Conservation (phyloP, 371 early-diverging fungal genomes). For the Apophysomyces elegans region DNA sequence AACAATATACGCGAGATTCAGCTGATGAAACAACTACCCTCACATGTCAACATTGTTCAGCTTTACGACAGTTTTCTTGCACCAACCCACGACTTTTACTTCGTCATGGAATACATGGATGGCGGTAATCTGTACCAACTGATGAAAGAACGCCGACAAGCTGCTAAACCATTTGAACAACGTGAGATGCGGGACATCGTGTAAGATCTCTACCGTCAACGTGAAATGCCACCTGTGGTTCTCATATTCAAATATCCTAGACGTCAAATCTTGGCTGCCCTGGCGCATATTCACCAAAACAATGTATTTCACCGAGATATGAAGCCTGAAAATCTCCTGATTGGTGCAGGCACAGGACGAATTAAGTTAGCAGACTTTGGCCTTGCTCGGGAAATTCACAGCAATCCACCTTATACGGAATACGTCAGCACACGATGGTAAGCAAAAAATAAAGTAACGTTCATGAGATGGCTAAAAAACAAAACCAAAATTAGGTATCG, state of each 20-base stretch:
- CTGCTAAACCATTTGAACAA: conserved; percentile 9
- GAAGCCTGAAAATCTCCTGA: conserved; percentile 88
- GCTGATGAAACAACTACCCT: conserved; percentile 66
- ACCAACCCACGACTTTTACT: conserved; percentile 73
- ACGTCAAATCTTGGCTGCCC: conserved; percentile 82
- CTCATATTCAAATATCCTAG: conserved; percentile 25
- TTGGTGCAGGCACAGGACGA: conserved; percentile 36
- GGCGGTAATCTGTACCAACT: conserved; percentile 88
- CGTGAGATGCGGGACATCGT: conserved; percentile 16
- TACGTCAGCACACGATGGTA: conserved; percentile 97
- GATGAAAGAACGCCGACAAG: conserved; percentile 71
- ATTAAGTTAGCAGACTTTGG: conserved; percentile 97
- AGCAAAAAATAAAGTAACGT: conserved; percentile 9
- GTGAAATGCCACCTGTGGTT: conserved; percentile 8
- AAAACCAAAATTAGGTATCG: conserved; percentile 77
- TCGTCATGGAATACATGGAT: conserved; percentile 95
- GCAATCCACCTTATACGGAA: conserved; percentile 82
- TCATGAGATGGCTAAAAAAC: conserved; percentile 9
- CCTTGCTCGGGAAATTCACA: conserved; percentile 85
- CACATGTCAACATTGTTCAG: conserved; percentile 83
- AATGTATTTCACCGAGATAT: conserved; percentile 95
- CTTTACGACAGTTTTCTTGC: conserved; percentile 83
- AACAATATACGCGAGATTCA: conserved; percentile 72
- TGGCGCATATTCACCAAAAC: conserved; percentile 87
- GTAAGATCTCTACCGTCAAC: conserved; percentile 2